Percentiles rank a stretch among this genome's conserved stretches.
Evolutionary conservation across 768 basidiomycete genomes (phyloP).

Genomic region (Agrocybe chaxingu): DNA sequence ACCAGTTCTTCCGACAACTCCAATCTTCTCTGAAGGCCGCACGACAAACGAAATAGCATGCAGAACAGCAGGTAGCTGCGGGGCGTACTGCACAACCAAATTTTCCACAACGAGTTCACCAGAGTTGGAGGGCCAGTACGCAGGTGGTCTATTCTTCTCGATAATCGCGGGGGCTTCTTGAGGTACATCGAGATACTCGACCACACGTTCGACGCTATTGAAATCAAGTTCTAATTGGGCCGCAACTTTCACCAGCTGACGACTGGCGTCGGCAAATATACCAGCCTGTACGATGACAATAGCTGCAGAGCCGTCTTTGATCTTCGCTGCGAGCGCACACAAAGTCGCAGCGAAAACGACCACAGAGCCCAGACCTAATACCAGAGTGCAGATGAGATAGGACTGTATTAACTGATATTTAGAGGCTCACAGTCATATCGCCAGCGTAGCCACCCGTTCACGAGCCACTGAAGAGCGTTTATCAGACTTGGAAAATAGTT

Average conservation of each 20-base stretch:
- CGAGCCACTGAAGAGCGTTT: conserved; percentile 48
- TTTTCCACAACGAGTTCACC: conserved; percentile 58
- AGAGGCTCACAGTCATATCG: conserved; percentile 62
- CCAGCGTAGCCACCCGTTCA: conserved; percentile 68
- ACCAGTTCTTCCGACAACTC: conserved; percentile 68
- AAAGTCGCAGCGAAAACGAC: conserved; percentile 67
- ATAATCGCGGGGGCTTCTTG: conserved; percentile 67
- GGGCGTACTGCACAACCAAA: conserved; percentile 60
- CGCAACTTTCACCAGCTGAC: conserved; percentile 61
- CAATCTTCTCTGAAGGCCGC: conserved; percentile 62
- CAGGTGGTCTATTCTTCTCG: conserved; percentile 56
- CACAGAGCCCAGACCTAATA: conserved; percentile 60
- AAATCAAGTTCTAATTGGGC: conserved; percentile 74
- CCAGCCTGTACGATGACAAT: conserved; percentile 72
- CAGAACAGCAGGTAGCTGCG: conserved; percentile 58
- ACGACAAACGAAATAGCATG: conserved; percentile 57
- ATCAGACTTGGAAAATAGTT: conserved; percentile 16
- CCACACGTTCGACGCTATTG: conserved; percentile 71
- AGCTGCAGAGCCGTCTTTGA: conserved; percentile 60
- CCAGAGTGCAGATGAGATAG: background rate
- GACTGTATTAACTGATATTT: background rate
- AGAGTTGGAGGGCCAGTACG: conserved; percentile 64
- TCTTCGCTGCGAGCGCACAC: conserved; percentile 57
- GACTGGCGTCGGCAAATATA: conserved; percentile 65
- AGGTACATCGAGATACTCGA: conserved; percentile 64